Conservation (phyloP, 2,329 filamentous ascomycete genomes). For the Nemania sp. region DNA sequence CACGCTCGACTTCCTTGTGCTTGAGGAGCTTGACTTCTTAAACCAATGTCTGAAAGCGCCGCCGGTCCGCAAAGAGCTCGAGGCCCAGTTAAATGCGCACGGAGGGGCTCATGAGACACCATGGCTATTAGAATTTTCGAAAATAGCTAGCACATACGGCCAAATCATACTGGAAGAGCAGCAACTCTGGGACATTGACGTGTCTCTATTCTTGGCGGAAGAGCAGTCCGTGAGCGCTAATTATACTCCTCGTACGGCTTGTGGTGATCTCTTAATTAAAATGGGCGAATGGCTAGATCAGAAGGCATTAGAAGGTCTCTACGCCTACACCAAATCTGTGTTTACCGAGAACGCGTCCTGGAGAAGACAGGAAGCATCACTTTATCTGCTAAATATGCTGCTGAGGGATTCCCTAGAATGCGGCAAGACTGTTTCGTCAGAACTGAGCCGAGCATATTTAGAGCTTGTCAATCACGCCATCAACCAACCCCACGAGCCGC, state of each 20-base stretch:
- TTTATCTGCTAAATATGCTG: conserved; percentile 85
- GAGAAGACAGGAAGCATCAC: conserved; percentile 74
- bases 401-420: conserved; percentile 82
- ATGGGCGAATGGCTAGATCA: conserved; percentile 85
- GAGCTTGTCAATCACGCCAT: conserved; percentile 80
- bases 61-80: conserved; percentile 86
- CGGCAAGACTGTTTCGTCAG: conserved; percentile 68
- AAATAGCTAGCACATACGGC: conserved; percentile 80
- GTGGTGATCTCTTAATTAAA: conserved; percentile 90
- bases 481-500: conserved; percentile 67
- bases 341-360: conserved; percentile 64
- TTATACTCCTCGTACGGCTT: conserved; percentile 91
- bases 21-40: conserved; percentile 94
- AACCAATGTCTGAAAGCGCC: conserved; percentile 87
- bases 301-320: conserved; percentile 75
- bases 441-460: conserved; percentile 73
- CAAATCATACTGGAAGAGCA: conserved; percentile 93
- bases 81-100: conserved; percentile 70
- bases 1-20: conserved; percentile 87
- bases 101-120: conserved; percentile 64
- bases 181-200: conserved; percentile 93
- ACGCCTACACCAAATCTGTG: conserved; percentile 73
- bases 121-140: conserved; percentile 89
- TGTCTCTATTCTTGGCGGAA: conserved; percentile 92
- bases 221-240: conserved; percentile 94